phyloP scores from a whole-genome alignment of 2,329 filamentous ascomycete genomes.

The Dothistroma pini region DNA sequence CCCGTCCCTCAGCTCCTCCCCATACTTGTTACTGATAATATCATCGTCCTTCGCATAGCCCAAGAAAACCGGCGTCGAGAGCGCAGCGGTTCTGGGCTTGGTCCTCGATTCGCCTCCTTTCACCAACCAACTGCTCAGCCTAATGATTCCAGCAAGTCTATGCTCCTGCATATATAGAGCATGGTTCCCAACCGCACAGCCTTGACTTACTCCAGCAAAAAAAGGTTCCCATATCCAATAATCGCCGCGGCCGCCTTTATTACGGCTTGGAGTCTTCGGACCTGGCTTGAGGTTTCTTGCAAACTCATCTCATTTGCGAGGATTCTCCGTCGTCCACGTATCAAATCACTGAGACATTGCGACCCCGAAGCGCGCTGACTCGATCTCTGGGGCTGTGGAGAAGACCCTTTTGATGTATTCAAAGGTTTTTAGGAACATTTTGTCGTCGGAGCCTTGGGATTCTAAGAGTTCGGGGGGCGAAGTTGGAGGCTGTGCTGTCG shows the following conservation, averaged over 20 bases:
- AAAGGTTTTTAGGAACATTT: conserved; percentile 34
- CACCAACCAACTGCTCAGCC: conserved; percentile 23
- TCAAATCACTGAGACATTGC: conserved; percentile 41
- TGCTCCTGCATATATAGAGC: conserved; percentile 16
- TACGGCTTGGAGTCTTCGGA: conserved; percentile 12
- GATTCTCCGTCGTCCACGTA: conserved; percentile 32
- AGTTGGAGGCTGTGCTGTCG: conserved; percentile 40
- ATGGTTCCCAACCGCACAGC: conserved; percentile 21
- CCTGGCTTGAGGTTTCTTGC: conserved; percentile 11
- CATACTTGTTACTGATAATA: conserved; percentile 18
- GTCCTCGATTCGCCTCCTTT: conserved; percentile 3
- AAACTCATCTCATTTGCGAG: conserved; percentile 25
- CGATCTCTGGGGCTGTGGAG: conserved; percentile 24
- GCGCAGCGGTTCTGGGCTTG: conserved; percentile 3
- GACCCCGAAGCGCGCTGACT: conserved; percentile 26
- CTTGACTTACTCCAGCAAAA: conserved; percentile 27
- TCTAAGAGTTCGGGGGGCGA: conserved; percentile 42
- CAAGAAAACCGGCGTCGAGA: conserved; percentile 22
- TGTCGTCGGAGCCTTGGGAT: conserved; percentile 26
- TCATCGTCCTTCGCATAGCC: conserved; percentile 19
- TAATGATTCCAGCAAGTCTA: conserved; percentile 22
- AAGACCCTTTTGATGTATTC: conserved; percentile 39
- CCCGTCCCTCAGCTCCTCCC: conserved; percentile 16
- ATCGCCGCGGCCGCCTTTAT: conserved; percentile 16
- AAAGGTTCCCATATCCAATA: conserved; percentile 19